Percentiles rank a stretch among this genome's conserved stretches.
phyloP scores from a whole-genome alignment of 257 asterid species.

The Primulina huaijiensis region DNA sequence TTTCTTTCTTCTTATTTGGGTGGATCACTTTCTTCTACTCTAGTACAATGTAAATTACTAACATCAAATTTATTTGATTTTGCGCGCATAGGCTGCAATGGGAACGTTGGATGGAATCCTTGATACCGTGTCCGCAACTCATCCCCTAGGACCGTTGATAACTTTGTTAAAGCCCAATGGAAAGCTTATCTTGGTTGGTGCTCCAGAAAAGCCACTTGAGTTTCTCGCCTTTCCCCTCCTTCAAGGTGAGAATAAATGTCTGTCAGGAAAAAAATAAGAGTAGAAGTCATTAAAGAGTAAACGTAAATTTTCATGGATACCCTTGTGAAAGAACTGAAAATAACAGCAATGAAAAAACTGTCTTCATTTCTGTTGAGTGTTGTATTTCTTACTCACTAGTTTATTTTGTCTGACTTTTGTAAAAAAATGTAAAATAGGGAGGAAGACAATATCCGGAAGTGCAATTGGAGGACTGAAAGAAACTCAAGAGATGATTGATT shows the following conservation, averaged over 20 bases:
- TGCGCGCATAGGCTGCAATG: background rate
- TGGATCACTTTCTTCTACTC: background rate
- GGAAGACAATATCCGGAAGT: background rate
- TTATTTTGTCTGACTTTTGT: too few relatives aligned
- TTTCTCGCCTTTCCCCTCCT: background rate
- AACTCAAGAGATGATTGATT: background rate
- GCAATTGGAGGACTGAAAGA: background rate
- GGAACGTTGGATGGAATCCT: constrained; percentile 2
- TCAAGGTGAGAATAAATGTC: background rate
- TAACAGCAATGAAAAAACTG: too few relatives aligned
- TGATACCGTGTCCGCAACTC: background rate
- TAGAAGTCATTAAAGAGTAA: too few relatives aligned
- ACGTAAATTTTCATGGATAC: background rate
- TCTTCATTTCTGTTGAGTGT: too few relatives aligned
- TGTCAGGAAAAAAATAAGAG: background rate
- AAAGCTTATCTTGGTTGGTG: background rate
- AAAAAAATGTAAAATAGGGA: background rate
- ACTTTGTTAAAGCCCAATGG: background rate
- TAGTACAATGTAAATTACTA: background rate
- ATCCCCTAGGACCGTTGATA: background rate
- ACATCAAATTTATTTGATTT: background rate
- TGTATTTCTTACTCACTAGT: too few relatives aligned
- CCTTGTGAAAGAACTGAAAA: background rate
- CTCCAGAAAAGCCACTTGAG: background rate
- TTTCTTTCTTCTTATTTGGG: background rate